These are phyloP conservation scores for Microascus cirrosus DNA, from an alignment of 2,329 filamentous ascomycete genomes.

Conservation along the genomic window DNA sequence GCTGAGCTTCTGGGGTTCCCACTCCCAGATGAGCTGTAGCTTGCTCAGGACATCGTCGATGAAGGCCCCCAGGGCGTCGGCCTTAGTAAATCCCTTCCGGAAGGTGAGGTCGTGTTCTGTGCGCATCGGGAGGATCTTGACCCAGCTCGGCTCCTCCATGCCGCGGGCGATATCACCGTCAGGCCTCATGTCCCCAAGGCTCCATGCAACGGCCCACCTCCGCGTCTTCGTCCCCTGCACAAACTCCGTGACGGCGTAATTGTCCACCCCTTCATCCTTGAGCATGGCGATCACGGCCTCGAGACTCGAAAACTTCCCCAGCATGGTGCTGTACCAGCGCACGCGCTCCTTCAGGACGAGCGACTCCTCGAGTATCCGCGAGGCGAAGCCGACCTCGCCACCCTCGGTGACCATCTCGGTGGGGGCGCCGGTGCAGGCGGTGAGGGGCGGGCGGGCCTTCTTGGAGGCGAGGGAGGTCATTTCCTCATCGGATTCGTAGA, in stretches of 20 bases:
- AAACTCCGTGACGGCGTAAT: constrained; percentile 75
- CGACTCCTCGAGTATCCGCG: constrained; percentile 60
- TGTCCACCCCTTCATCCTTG: constrained; percentile 44
- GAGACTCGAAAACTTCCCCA: constrained; percentile 68
- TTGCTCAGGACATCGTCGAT: constrained; percentile 29
- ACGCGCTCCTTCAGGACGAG: constrained; percentile 46
- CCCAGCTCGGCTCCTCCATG: constrained; percentile 25
- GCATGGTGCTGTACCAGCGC: constrained; percentile 85
- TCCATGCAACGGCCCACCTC: constrained; percentile 86
- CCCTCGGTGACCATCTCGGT: constrained; percentile 79
- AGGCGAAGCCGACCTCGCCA: constrained; percentile 67
- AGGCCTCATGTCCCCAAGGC: constrained; percentile 59
- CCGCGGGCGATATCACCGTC: constrained; percentile 31
- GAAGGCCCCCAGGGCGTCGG: not conserved
- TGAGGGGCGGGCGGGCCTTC: constrained; percentile 59
- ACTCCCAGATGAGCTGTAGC: constrained; percentile 52
- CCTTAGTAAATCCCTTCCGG: not conserved
- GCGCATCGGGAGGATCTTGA: constrained; percentile 28
- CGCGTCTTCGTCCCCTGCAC: constrained; percentile 68
- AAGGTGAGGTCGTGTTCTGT: constrained; percentile 24
- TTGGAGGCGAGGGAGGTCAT: constrained; percentile 51
- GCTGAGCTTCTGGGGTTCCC: constrained; percentile 38
- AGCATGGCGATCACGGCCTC: constrained; percentile 50
- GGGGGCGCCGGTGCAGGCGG: constrained; percentile 64
- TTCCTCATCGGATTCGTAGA: constrained; percentile 68